Evolutionary conservation across 148 eudicot species (phyloP), one percentile per base, ranked within the genome.

Genomic region (Polygonum aviculare): DNA sequence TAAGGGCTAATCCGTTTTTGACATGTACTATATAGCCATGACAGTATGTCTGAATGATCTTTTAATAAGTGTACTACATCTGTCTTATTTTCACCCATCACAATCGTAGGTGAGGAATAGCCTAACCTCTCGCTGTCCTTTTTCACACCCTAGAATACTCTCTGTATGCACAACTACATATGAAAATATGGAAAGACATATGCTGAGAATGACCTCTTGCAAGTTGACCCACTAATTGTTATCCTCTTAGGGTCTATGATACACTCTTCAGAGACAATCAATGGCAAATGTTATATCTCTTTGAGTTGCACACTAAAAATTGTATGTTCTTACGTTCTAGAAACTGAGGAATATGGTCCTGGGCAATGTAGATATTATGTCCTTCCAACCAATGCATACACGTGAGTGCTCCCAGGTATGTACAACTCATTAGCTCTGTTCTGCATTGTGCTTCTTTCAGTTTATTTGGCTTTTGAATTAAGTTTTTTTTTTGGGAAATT

Each of bases 371-470:
- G 97, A 88, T 77, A 83, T 91, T 18, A 79, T 81, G 2, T 88
- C 97, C 9, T 94, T 94, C 78, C 94, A 85, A 31, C 91, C 91
- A 70, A 94, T 94, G 98, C 90, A 87, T 78, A 51, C 91, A 38
- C 82, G 87, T 19, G 98, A 94, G 78, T 93, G 98, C 87, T 82
- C 97, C 48, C 98, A 91, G 98, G 98, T 91, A 81, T 60, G 52
- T 26, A 18, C 15, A 26, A 38, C 70, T 65, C 21, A 65, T 77
- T 19, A 73, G 6, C 35, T 39, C 33, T 50, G 50, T 35, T 6
- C 47, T 19, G 52, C 40, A 50, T 35, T 44, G 48, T 50, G 38
- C 57, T 44, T 63, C 38, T 52, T 67, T 45, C 62, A 33, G 26
- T 31, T 19, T 7, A 21, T 44, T n/a, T 44, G 54, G 14, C 52